Evolutionary conservation across 2,329 filamentous ascomycete genomes (phyloP).

Genomic region (Aureobasidium musti): DNA sequence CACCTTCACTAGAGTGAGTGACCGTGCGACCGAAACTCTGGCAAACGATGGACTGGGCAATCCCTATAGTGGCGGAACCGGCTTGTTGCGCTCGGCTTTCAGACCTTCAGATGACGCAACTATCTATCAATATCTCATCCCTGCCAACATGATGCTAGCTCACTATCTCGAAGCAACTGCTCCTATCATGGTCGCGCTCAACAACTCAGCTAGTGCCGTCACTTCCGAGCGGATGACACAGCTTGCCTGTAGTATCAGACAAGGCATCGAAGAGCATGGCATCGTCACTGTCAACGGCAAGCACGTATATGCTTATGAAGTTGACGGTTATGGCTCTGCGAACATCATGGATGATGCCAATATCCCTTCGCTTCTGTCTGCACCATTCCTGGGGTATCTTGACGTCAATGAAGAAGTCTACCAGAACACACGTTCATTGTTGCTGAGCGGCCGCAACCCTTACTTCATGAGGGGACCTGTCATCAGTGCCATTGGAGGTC

Average conservation of each 20-base stretch:
- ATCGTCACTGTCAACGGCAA: constrained; percentile 43
- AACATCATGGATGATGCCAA: constrained; percentile 70
- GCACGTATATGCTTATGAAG: constrained; percentile 52
- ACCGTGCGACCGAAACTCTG: constrained; percentile 51
- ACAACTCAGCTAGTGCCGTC: constrained; percentile 47
- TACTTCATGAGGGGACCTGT: constrained; percentile 55
- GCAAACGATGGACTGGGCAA: constrained; percentile 57
- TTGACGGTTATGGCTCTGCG: constrained; percentile 50
- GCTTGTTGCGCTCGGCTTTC: constrained; percentile 54
- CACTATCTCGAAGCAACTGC: constrained; percentile 59
- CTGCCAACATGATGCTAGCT: constrained; percentile 70
- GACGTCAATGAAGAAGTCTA: constrained; percentile 47
- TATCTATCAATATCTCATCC: constrained; percentile 54
- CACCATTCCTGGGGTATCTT: constrained; percentile 64
- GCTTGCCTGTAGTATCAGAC: constrained; percentile 52
- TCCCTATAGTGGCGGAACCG: constrained; percentile 52
- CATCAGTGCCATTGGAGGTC: constrained; percentile 52
- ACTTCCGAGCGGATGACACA: constrained; percentile 59
- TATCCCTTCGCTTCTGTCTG: constrained; percentile 65
- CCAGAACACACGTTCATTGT: constrained; percentile 49
- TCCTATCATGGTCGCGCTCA: constrained; percentile 56
- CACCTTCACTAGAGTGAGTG: constrained; percentile 49
- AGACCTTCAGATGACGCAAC: constrained; percentile 54
- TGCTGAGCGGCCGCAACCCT: constrained; percentile 49
- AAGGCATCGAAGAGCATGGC: constrained; percentile 50